Evolutionary conservation across 2,329 filamentous ascomycete genomes (phyloP).

Genomic region (Epichloe brachyelytri): DNA sequence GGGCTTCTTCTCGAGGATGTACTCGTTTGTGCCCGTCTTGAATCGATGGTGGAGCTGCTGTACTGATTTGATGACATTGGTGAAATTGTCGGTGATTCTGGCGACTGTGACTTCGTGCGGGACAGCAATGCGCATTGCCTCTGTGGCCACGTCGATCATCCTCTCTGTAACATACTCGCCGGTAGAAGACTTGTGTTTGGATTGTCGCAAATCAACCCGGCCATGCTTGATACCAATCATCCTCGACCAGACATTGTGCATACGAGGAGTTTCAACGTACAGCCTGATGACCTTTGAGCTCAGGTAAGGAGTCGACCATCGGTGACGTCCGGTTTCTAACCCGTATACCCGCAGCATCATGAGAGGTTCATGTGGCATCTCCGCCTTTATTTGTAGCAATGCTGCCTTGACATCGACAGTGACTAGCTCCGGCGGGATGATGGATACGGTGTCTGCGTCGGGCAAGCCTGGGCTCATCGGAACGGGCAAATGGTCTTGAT

Average conservation of each 20-base stretch:
- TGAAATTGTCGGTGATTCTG: constrained; percentile 83
- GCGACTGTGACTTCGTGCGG: constrained; percentile 86
- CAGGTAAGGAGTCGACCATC: constrained; percentile 77
- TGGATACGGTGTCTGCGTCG: constrained; percentile 21
- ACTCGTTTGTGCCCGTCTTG: constrained; percentile 74
- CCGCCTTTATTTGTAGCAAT: constrained; percentile 76
- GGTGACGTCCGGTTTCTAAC: constrained; percentile 69
- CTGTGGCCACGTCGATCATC: constrained; percentile 70
- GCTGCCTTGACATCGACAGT: constrained; percentile 71
- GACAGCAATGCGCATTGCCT: constrained; percentile 76
- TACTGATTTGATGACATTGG: constrained; percentile 75
- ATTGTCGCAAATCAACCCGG: constrained; percentile 68
- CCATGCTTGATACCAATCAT: constrained; percentile 72
- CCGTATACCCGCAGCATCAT: constrained; percentile 83
- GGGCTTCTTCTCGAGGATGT: constrained; percentile 73
- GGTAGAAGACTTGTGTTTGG: constrained; percentile 50
- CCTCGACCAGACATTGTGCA: constrained; percentile 74
- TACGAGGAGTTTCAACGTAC: constrained; percentile 75
- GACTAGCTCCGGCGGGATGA: constrained; percentile 48
- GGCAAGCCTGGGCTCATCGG: constrained; percentile 17
- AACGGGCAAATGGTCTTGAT: constrained; percentile 18
- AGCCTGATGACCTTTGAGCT: constrained; percentile 67
- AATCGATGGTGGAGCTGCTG: constrained; percentile 91
- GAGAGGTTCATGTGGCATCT: constrained; percentile 78
- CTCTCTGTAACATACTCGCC: constrained; percentile 56